phyloP scores from a whole-genome alignment of 108 stramenopile species.

The Bacterosira constricta region DNA sequence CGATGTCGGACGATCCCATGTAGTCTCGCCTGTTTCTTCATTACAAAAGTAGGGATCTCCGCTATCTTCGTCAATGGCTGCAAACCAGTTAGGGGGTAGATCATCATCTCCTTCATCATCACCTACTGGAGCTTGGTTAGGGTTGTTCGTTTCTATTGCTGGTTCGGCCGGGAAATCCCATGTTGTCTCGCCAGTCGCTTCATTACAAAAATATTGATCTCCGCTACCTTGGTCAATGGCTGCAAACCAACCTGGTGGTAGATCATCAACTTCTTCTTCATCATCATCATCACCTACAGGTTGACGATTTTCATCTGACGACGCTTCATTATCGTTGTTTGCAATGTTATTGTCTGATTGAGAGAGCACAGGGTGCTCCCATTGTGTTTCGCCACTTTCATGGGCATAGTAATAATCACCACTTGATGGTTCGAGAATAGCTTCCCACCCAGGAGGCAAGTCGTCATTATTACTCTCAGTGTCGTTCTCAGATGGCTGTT shows the following conservation, averaged over 20 bases:
- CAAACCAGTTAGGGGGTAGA: slow-evolving; percentile 53
- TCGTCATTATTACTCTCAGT: slow-evolving; percentile 1
- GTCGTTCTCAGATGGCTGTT: background rate
- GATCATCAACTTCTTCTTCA: background rate
- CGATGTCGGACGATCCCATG: slow-evolving; percentile 32
- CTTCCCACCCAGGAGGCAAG: slow-evolving; percentile 13
- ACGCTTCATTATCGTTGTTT: background rate
- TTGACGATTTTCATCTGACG: slow-evolving; percentile 1
- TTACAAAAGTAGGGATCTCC: slow-evolving; percentile 63
- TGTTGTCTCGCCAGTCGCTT: slow-evolving; percentile 29
- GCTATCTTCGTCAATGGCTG: slow-evolving; percentile 25
- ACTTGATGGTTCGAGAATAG: slow-evolving; percentile 6
- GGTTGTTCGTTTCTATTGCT: background rate
- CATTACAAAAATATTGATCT: slow-evolving; percentile 55
- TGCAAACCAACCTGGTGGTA: slow-evolving; percentile 57
- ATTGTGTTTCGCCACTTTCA: slow-evolving; percentile 36
- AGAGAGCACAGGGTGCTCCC: slow-evolving; percentile 28
- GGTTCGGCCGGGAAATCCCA: slow-evolving; percentile 21
- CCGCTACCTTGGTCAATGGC: slow-evolving; percentile 39
- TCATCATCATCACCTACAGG: background rate
- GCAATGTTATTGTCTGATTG: background rate
- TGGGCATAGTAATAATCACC: slow-evolving; percentile 43
- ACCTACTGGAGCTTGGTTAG: background rate
- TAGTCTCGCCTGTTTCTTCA: slow-evolving; percentile 40
- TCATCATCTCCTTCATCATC: background rate